Evolutionary conservation across 2,329 filamentous ascomycete species (phyloP), one percentile per base, ranked within the genome.

Genomic region (Gliomastix tumulicola): DNA sequence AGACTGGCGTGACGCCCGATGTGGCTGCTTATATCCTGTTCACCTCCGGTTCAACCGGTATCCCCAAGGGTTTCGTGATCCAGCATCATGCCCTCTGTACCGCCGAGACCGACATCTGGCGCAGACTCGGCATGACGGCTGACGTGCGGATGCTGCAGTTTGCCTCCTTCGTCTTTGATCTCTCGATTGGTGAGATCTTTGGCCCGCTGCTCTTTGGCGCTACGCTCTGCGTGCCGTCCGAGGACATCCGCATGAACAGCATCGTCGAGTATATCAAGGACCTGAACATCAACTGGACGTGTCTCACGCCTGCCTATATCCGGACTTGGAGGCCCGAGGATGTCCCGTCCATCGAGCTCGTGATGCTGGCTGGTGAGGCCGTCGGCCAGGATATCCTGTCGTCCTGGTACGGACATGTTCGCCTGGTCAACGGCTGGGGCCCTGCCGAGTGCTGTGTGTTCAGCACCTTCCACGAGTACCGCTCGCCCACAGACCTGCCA

Each of bases 281-380:
- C 12, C 15, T 27, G 13, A 35, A 27, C 16, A n/a, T 35, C 22
- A 35, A n/a, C 33, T 27, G 22, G n/a, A 21, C 33, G 12, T 23
- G 12, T 6, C 21, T 28, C 21, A 35, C 21, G 7, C 33, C 42
- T 20, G 32, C 36, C 6, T 35, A 35, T 12, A 33, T 28, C 25
- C 22, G 22, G 17, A 35, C 34, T 3, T 27, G 39, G 6, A 21
- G 21, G 13, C 40, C 40, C 4, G n/a, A 33, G 7, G 12, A 33
- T n/a, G 30, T 41, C 3, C 33, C 40, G 11, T 34, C 40, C 2
- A 22, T 41, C 5, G 15, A 28, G 15, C 11, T 23, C 6, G 18
- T 47, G 8, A 19, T 44, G 4, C 25, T 46, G 17, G 38, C 28
- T 13, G 45, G 40, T 30, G 44, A 47, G 30, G 40, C 44, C 19